Evolutionary conservation across 805 yeast genomes (phyloP).

Genomic region (Yamadazyma akitaensis): DNA sequence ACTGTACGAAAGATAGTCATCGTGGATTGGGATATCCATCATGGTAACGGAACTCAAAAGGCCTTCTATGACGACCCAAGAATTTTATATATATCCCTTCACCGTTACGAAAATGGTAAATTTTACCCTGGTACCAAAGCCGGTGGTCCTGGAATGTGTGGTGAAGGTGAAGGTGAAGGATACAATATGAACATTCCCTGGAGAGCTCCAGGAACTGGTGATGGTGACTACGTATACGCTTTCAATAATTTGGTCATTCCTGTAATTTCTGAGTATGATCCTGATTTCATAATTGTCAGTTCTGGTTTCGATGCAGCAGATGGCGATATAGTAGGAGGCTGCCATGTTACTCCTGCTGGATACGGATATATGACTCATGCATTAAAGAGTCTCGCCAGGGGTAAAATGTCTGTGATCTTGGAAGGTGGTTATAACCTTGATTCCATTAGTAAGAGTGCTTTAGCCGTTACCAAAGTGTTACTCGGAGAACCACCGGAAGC

Average conservation of each 20-base stretch:
- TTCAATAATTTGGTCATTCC: conserved; percentile 86
- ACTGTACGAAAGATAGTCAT: conserved; percentile 79
- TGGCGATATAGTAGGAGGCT: conserved; percentile 95
- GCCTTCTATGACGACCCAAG: conserved; percentile 87
- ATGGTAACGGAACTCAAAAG: conserved; percentile 97
- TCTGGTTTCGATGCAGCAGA: conserved; percentile 99
- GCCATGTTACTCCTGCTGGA: conserved; percentile 93
- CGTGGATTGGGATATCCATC: conserved; percentile 98
- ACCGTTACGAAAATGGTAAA: conserved; percentile 86
- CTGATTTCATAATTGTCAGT: conserved; percentile 88
- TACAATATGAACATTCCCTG: conserved; percentile 89
- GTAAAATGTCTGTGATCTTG: conserved; percentile 81
- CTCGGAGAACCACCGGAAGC: conserved; percentile 95
- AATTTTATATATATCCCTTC: conserved; percentile 86
- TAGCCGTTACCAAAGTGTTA: conserved; percentile 86
- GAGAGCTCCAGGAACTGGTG: conserved; percentile 89
- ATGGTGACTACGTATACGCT: conserved; percentile 93
- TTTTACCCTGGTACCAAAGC: conserved; percentile 93
- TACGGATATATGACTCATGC: conserved; percentile 95
- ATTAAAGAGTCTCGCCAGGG: conserved; percentile 83
- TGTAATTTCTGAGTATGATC: conserved; percentile 80
- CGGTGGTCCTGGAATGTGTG: conserved; percentile 78
- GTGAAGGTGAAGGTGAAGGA: conserved; percentile 86
- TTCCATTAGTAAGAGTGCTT: conserved; percentile 83
- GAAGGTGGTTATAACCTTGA: conserved; percentile 98